Percentiles rank a stretch among this genome's conserved stretches.
These are phyloP conservation scores for Davidsoniella eucalypti DNA, from an alignment of 2,329 filamentous ascomycete species.

Conservation along the genomic window DNA sequence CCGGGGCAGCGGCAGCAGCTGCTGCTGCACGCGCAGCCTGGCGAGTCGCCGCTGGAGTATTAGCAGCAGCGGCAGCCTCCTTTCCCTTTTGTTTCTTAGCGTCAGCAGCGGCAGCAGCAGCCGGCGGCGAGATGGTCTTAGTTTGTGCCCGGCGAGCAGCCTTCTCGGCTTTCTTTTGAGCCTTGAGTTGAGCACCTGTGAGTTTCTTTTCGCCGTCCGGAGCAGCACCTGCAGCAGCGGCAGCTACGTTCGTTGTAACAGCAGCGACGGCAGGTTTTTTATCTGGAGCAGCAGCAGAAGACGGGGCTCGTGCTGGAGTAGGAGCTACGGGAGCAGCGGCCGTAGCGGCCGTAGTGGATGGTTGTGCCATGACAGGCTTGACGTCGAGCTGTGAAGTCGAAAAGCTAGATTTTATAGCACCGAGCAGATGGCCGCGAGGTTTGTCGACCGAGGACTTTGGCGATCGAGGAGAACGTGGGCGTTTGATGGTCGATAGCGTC, in stretches of 20 bases:
- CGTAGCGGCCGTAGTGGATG: conserved; percentile 1
- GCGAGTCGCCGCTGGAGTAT: conserved; percentile 16
- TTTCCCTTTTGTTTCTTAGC: conserved; percentile 22
- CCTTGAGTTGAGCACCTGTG: conserved; percentile 68
- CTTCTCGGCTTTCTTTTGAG: conserved; percentile 80
- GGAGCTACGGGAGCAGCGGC: background rate
- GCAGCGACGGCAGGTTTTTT: background rate
- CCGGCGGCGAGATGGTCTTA: conserved; percentile 37
- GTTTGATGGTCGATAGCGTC: too few relatives aligned
- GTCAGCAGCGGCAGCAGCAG: conserved; percentile 26
- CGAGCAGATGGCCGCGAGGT: too few relatives aligned
- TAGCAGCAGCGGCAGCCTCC: conserved; percentile 3
- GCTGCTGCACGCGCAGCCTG: conserved; percentile 22
- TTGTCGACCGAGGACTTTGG: too few relatives aligned
- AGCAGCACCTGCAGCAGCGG: background rate
- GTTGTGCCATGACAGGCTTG: conserved; percentile 3
- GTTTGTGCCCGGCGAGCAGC: conserved; percentile 63
- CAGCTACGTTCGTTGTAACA: background rate
- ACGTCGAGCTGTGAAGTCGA: too few relatives aligned
- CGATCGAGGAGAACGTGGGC: too few relatives aligned
- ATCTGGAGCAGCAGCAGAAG: background rate
- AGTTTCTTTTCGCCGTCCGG: conserved; percentile 35
- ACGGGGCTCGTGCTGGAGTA: background rate
- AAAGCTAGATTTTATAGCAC: too few relatives aligned
- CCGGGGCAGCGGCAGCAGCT: conserved; percentile 20